phyloP scores from a whole-genome alignment of 371 early-diverging fungal species.

The Parasitella parasitica region DNA sequence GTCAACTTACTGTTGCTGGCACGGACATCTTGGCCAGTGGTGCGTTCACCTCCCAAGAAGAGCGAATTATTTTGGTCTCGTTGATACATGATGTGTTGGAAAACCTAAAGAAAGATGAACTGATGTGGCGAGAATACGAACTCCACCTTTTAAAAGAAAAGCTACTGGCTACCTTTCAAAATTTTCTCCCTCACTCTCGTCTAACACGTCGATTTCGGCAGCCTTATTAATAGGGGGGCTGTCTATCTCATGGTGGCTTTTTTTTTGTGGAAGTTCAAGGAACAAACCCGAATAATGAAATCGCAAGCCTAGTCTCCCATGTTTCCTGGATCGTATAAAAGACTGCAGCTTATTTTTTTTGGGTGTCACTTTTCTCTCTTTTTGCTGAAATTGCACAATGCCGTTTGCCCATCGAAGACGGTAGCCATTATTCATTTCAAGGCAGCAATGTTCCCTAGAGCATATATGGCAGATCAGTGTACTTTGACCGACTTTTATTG shows the following conservation, averaged over 20 bases:
- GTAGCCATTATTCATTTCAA: too few species aligned
- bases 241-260: constrained; percentile 4
- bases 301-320: too few species aligned
- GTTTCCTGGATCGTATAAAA: too few species aligned
- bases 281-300: too few species aligned
- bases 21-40: constrained; percentile 92
- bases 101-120: not conserved
- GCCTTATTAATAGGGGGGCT: too few species aligned
- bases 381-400: too few species aligned
- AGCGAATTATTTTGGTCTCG: constrained; percentile 21
- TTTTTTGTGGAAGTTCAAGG: not conserved
- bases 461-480: too few species aligned
- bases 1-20: constrained; percentile 87
- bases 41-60: constrained; percentile 89
- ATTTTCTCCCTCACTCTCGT: not conserved
- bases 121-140: not conserved
- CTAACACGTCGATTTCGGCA: not conserved
- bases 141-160: not conserved
- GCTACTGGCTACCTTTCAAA: not conserved
- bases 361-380: too few species aligned
- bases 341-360: too few species aligned
- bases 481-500: too few species aligned
- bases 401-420: too few species aligned
- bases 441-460: too few species aligned
- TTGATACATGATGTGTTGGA: constrained; percentile 15